Evolutionary conservation across 2,329 filamentous ascomycete species (phyloP).

Genomic region (Falciphora oryzae): DNA sequence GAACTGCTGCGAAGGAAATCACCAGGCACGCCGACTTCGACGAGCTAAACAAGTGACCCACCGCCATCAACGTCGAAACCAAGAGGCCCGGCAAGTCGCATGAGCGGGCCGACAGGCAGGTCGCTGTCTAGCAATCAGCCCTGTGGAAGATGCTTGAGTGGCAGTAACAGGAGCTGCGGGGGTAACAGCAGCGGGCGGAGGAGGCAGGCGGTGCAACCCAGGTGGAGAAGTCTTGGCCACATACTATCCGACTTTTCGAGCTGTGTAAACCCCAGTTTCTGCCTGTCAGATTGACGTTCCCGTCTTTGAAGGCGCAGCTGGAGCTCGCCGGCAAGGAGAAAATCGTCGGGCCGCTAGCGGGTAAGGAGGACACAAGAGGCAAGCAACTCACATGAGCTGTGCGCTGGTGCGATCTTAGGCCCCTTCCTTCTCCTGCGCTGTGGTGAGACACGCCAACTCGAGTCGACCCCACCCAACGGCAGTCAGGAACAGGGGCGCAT

Average conservation of each 20-base stretch:
- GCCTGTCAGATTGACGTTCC: neutral
- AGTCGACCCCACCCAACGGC: neutral
- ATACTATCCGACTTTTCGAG: too few species aligned
- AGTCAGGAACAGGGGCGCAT: neutral
- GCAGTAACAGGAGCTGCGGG: neutral
- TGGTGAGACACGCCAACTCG: neutral
- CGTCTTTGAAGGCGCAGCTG: neutral
- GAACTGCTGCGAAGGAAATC: too few species aligned
- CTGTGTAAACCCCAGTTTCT: too few species aligned
- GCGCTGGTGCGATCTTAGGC: too few species aligned
- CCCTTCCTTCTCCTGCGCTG: neutral
- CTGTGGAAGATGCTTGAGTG: too few species aligned
- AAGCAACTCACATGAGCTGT: neutral
- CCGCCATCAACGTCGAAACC: neutral
- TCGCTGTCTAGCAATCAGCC: too few species aligned
- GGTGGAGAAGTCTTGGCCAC: neutral
- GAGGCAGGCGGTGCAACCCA: too few species aligned
- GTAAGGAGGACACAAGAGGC: too few species aligned
- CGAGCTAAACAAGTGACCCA: neutral
- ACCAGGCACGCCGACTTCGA: too few species aligned
- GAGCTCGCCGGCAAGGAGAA: neutral
- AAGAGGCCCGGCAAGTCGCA: neutral
- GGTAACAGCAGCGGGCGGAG: too few species aligned
- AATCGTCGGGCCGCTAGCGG: too few species aligned
- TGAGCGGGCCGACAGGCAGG: too few species aligned